phyloP scores from a whole-genome alignment of 2,329 filamentous ascomycete genomes.

The Tolypocladium inflatum region DNA sequence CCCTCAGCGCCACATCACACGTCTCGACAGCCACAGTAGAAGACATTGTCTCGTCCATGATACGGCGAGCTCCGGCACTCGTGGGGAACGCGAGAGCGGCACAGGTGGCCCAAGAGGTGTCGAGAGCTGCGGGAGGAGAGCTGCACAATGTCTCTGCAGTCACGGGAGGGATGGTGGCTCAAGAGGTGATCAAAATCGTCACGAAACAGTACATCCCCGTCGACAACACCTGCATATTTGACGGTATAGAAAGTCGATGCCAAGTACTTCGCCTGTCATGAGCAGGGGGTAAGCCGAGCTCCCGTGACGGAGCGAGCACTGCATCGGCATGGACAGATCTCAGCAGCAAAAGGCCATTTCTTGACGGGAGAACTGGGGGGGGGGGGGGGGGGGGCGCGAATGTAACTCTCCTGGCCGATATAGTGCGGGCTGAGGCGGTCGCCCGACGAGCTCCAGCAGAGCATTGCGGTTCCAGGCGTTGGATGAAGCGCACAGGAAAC shows the following conservation, averaged over 20 bases:
- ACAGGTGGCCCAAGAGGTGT: slow-evolving; percentile 55
- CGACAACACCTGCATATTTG: slow-evolving; percentile 62
- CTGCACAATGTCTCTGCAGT: slow-evolving; percentile 87
- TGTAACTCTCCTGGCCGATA: not conserved
- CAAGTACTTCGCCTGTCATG: slow-evolving; percentile 44
- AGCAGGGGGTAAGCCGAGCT: not conserved
- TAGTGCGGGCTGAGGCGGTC: not conserved
- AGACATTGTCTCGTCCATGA: slow-evolving; percentile 42
- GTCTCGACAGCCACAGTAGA: slow-evolving; percentile 32
- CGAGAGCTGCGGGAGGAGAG: slow-evolving; percentile 72
- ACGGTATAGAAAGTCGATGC: slow-evolving; percentile 55
- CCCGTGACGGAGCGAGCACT: not conserved
- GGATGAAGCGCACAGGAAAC: not conserved
- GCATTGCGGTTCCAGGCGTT: not conserved
- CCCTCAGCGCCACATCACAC: slow-evolving; percentile 46
- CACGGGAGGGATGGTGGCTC: slow-evolving; percentile 86
- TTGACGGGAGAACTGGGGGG: not conserved
- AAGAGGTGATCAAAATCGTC: slow-evolving; percentile 88
- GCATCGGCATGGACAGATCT: not conserved
- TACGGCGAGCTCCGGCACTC: slow-evolving; percentile 34
- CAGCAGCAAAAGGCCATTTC: not conserved
- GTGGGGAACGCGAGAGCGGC: slow-evolving; percentile 38
- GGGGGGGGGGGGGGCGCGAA: not conserved
- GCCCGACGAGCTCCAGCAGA: not conserved
- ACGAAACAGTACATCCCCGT: slow-evolving; percentile 65